These are phyloP conservation scores for Pseudocercospora macadamiae DNA, from an alignment of 2,329 filamentous ascomycete genomes.

Conservation along the genomic window DNA sequence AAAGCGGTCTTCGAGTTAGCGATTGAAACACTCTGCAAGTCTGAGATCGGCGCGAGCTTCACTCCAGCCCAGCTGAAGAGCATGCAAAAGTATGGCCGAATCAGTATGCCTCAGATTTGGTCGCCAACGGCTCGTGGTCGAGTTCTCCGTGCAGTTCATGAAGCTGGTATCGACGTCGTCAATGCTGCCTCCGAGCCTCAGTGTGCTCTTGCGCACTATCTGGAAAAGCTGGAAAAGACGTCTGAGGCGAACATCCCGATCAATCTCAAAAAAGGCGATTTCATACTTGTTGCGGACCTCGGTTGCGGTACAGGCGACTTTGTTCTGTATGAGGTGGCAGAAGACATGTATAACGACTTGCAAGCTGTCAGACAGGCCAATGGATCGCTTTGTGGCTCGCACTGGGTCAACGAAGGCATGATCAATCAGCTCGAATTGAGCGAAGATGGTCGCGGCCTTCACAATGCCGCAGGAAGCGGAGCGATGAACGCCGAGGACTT, in stretches of 20 bases:
- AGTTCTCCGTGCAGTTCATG: slow-evolving; percentile 19
- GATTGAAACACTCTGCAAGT: not conserved
- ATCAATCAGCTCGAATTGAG: no score
- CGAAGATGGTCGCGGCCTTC: not conserved
- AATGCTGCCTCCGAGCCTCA: slow-evolving; percentile 19
- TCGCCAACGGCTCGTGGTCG: slow-evolving; percentile 6
- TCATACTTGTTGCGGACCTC: slow-evolving; percentile 15
- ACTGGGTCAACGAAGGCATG: not conserved
- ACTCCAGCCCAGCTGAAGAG: not conserved
- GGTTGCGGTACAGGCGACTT: slow-evolving; percentile 20
- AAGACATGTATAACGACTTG: not conserved
- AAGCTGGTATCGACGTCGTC: slow-evolving; percentile 10
- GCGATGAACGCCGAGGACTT: not conserved
- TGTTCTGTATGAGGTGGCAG: slow-evolving; percentile 4
- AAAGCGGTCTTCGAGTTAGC: not conserved
- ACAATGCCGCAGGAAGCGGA: not conserved
- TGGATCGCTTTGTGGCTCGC: not conserved
- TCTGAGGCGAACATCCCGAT: not conserved
- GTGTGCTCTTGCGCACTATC: slow-evolving; percentile 20
- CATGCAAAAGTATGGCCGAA: not conserved
- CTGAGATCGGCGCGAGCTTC: not conserved
- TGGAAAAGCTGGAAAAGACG: slow-evolving; percentile 14
- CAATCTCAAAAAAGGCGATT: slow-evolving; percentile 1
- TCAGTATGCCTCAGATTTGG: slow-evolving; percentile 23
- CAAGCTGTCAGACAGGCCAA: not conserved